A percentile compares a stretch with the other conserved stretches of the same genome.
Evolutionary conservation across 1,284 basidiomycete genomes (phyloP).

Genomic region (Tilletia horrida): DNA sequence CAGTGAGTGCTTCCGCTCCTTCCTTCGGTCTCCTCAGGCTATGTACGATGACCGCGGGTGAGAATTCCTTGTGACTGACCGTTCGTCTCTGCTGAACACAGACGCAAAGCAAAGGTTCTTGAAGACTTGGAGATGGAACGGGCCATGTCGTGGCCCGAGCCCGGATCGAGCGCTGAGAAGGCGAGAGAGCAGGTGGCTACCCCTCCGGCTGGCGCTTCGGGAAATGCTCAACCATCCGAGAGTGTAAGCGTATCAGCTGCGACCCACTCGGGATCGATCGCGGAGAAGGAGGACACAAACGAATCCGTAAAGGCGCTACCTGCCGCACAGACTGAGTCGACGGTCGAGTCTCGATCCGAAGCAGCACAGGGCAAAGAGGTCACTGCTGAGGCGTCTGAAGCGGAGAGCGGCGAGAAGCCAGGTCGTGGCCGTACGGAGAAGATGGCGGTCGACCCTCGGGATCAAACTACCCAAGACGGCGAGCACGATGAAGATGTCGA

Average conservation of each 20-base stretch:
- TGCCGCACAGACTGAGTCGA: no score
- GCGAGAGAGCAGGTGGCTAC: not conserved
- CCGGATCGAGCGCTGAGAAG: not conserved
- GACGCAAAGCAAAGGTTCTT: not conserved
- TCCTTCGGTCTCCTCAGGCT: not conserved
- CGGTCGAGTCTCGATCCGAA: no score
- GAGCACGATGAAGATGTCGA: not conserved
- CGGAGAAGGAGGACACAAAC: not conserved
- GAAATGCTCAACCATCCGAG: not conserved
- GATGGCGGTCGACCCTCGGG: no score
- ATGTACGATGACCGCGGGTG: not conserved
- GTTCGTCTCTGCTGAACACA: not conserved
- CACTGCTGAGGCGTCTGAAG: no score
- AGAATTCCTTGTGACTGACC: not conserved
- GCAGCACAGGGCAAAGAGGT: no score
- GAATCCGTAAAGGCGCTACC: no score
- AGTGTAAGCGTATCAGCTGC: not conserved
- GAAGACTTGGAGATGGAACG: conserved; percentile 12
- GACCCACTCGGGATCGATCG: not conserved
- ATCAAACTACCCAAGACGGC: no score
- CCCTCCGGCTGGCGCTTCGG: conserved; percentile 1
- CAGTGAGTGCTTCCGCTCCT: not conserved
- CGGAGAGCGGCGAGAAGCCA: no score
- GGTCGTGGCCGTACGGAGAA: no score
- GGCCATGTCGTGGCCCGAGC: conserved; percentile 1